Evolutionary conservation across 257 asterid species (phyloP), one percentile per base, ranked within the genome.

Genomic region (Hygrophila difformis): DNA sequence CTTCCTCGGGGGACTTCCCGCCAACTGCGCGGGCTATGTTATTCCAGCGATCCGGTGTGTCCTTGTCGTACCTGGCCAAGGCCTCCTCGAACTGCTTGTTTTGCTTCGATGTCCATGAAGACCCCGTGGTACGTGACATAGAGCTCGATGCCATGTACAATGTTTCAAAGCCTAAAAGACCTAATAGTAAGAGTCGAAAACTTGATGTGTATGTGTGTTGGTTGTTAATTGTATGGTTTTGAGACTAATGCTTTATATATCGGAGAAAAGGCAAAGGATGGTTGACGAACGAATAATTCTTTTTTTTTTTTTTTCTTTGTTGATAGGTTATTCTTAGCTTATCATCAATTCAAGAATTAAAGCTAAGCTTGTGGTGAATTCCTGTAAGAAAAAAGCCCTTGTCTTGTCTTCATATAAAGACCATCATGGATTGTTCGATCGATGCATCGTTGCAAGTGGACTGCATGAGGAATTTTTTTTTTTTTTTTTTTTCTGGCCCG

Each of bases 1-100:
- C 84, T 62, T 75, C 84, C 17, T 71, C 77, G 0, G 66, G 67
- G 0, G 84, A 61, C 51, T 72, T 72, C 39, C 76, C 84, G 0
- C 61, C 55, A 15, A 75, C 74, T 3, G 70, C 65, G 31, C 72
- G 19, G 39, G 84, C 79, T 29, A 75, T 69, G 67, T 75, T 75
- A 10, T 58, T 57, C 84, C 84, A 76, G 0, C 77, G 69, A 18
- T 76, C 75, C 2, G 79, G 77, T 0, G 84, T 72, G 6, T 76
- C 84, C 55, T 51, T 75, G 64, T 75, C 79, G 55, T 29, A 71
- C 62, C 40, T 49, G 1, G 77, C 84, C 29, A 75, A 14, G 2
- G 84, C 84, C 63, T 68, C 77, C 62, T 75, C 84, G 29, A 75
- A 75, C 28, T 62, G 74, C 70, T 75, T 75, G 77, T 71, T 71